These are phyloP conservation scores for Paxillus involutus DNA, from an alignment of 768 basidiomycete genomes.

Conservation along the genomic window DNA sequence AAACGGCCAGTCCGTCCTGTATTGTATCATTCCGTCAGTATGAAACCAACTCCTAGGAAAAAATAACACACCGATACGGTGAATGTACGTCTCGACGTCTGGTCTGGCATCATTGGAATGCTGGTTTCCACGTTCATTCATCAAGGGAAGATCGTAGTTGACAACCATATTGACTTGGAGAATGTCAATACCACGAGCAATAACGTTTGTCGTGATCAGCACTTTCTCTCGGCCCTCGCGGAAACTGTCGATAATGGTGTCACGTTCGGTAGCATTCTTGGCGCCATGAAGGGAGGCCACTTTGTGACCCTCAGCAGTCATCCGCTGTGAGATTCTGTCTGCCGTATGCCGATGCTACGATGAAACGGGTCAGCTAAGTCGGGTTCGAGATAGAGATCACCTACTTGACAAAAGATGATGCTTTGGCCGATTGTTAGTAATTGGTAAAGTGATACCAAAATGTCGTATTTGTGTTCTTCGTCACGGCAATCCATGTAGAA, in stretches of 20 bases:
- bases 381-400: slow-evolving; percentile 21
- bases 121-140: slow-evolving; percentile 61
- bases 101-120: slow-evolving; percentile 56
- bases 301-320: slow-evolving; percentile 92
- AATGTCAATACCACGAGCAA: slow-evolving; percentile 98
- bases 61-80: slow-evolving; percentile 80
- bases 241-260: slow-evolving; percentile 91
- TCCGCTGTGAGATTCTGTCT: slow-evolving; percentile 86
- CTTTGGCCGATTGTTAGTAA: slow-evolving; percentile 95
- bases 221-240: slow-evolving; percentile 96
- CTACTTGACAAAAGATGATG: slow-evolving; percentile 95
- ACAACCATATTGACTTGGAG: slow-evolving; percentile 99
- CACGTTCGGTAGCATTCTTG: slow-evolving; percentile 87
- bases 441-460: slow-evolving; percentile 86
- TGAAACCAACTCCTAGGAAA: not conserved
- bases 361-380: not conserved
- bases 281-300: slow-evolving; percentile 95
- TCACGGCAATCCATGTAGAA: slow-evolving; percentile 96
- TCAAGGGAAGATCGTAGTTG: slow-evolving; percentile 92
- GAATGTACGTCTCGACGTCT: slow-evolving; percentile 96
- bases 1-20: slow-evolving; percentile 96
- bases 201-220: slow-evolving; percentile 97
- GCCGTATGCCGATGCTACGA: slow-evolving; percentile 84
- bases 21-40: slow-evolving; percentile 1
- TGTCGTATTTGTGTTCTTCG: slow-evolving; percentile 94